Conservation (phyloP, 2,329 filamentous ascomycete genomes). For the Tolypocladium ovalisporum region DNA sequence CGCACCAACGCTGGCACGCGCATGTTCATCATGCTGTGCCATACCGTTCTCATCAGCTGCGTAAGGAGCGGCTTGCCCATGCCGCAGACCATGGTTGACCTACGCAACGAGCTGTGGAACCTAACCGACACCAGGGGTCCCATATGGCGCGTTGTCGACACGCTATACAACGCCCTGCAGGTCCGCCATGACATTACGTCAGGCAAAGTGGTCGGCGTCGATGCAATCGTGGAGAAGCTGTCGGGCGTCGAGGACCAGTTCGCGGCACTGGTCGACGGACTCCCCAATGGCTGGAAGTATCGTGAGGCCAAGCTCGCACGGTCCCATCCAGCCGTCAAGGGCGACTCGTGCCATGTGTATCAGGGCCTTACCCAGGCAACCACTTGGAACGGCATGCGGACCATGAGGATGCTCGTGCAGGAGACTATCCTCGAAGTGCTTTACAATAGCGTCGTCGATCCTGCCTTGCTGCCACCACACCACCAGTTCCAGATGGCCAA, state of each 20-base stretch:
- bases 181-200: constrained; percentile 34
- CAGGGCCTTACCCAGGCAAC: constrained; percentile 31
- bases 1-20: constrained; percentile 30
- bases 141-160: constrained; percentile 29
- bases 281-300: constrained; percentile 31
- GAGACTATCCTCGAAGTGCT: constrained; percentile 36
- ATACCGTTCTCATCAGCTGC: constrained; percentile 40
- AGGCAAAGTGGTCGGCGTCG: constrained; percentile 22
- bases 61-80: constrained; percentile 37
- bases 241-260: constrained; percentile 32
- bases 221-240: constrained; percentile 24
- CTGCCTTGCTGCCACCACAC: constrained; percentile 15
- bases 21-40: constrained; percentile 44
- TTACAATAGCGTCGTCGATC: constrained; percentile 19
- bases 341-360: constrained; percentile 33
- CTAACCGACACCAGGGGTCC: constrained; percentile 25
- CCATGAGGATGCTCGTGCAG: constrained; percentile 33
- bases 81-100: constrained; percentile 34
- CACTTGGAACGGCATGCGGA: constrained; percentile 36
- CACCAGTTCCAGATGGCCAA: constrained; percentile 24
- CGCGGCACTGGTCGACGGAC: constrained; percentile 22
- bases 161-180: constrained; percentile 34
- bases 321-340: constrained; percentile 29
- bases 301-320: constrained; percentile 26
- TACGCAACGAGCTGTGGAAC: constrained; percentile 30